Evolutionary conservation across 1,284 basidiomycete genomes (phyloP).

Genomic region (Calocybe gambosa): DNA sequence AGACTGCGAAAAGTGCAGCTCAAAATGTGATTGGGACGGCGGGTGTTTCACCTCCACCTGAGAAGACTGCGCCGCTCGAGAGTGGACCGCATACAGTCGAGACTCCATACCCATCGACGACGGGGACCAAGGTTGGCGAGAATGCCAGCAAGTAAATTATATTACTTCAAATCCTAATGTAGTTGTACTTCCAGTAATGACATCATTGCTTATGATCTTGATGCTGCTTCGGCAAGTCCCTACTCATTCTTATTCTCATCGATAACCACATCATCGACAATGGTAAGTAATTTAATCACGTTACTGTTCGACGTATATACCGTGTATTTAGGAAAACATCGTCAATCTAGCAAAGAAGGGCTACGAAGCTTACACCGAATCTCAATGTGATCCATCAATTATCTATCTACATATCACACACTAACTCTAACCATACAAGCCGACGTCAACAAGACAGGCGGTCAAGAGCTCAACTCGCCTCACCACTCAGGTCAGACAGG

Average conservation of each 20-base stretch:
- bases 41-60: constrained; percentile 20
- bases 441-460: constrained; percentile 47
- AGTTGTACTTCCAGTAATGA: constrained; percentile 2
- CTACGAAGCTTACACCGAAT: constrained; percentile 42
- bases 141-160: constrained; percentile 2
- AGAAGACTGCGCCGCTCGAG: constrained; percentile 32
- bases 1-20: constrained; percentile 19
- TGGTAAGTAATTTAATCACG: constrained; percentile 10
- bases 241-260: not conserved
- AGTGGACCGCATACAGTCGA: constrained; percentile 32
- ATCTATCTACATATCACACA: not conserved
- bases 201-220: constrained; percentile 2
- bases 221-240: not conserved
- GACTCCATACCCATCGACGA: constrained; percentile 21
- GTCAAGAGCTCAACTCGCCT: constrained; percentile 53
- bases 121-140: constrained; percentile 13
- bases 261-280: constrained; percentile 8
- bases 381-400: constrained; percentile 24
- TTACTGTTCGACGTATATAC: too few relatives aligned
- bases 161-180: not conserved
- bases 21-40: constrained; percentile 24
- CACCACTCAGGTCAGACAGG: constrained; percentile 30
- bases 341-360: constrained; percentile 66
- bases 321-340: constrained; percentile 54
- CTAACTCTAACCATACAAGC: constrained; percentile 19